Base-by-base conservation (phyloP, 2,329 filamentous ascomycete species). In the Pestalotiopsis sp. region DNA sequence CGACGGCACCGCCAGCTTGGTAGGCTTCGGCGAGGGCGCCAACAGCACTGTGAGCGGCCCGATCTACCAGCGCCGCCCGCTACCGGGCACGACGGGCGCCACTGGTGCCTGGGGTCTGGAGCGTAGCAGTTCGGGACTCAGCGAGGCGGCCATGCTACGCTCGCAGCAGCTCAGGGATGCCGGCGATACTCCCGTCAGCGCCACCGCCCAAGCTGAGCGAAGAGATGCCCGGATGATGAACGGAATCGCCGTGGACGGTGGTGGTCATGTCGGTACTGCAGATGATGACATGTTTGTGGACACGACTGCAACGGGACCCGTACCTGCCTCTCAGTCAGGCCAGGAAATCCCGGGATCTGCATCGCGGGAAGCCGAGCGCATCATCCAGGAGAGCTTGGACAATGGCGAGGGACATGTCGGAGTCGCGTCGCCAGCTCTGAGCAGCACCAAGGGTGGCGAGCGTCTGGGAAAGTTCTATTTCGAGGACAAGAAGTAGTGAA, bases 11-110 rank as follows among this genome's bases (percentile, higher is more conserved):
- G 93, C 91, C 2, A 95, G 92, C 70, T 85, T 98, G 5, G 95
- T 98, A 10, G 95, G 92, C 0, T 98, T 98, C 73, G 95, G 95
- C 63, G 94, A 98, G 78, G 95, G 94, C 40, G 94, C 95, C 10
- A 93, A 91, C 72, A 94, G 92, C 78, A 94, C 94, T 4, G 90
- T 94, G 67, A 93, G 90, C 68, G 94, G 94, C 0, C 93, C 93
- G 52, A 92, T 92, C 76, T 86, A 92, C 80, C 83, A 87, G 77
- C 81, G 86, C 69, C 77, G 86, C 61, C 78, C 82, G 64, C 79
- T 79, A 70, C 83, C 82, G 71, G 81, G 76, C 70, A 80, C 73
- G 68, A 76, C 68, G 22, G 75, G 74, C 35, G 72, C 72, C 7
- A 68, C 69, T 4, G 74, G 72, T 3, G 69, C 74, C 6, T 85